These are phyloP conservation scores for Geranium rotundifolium DNA, from an alignment of 345 rosid species.

Conservation along the genomic window DNA sequence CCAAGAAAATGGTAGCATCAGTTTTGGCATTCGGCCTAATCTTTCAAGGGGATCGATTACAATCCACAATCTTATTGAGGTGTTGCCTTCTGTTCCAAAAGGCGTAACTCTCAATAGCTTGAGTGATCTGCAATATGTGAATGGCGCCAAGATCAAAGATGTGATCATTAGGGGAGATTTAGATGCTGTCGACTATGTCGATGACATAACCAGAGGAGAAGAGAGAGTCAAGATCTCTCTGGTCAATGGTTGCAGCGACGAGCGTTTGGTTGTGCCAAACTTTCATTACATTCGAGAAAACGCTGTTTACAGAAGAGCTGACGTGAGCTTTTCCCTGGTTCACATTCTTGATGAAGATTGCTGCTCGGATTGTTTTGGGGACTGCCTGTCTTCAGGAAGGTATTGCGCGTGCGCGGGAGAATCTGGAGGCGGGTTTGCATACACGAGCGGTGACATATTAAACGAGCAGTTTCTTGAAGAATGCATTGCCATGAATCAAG, in stretches of 20 bases:
- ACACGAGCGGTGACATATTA: slow-evolving; percentile 42
- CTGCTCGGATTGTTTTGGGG: slow-evolving; percentile 53
- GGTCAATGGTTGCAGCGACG: slow-evolving; percentile 43
- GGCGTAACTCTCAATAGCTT: no score
- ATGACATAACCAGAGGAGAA: slow-evolving; percentile 44
- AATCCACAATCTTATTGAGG: no score
- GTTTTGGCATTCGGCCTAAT: no score
- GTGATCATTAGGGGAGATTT: no score
- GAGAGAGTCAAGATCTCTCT: slow-evolving; percentile 53
- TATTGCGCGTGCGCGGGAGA: slow-evolving; percentile 76
- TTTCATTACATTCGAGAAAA: slow-evolving; percentile 60
- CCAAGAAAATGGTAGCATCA: not conserved
- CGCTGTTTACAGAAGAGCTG: slow-evolving; percentile 47
- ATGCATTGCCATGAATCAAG: slow-evolving; percentile 40
- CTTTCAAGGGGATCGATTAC: no score
- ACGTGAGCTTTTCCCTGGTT: slow-evolving; percentile 49
- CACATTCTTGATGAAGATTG: slow-evolving; percentile 65
- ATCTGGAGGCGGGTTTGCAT: slow-evolving; percentile 79
- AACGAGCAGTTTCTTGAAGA: slow-evolving; percentile 42
- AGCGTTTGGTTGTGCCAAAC: slow-evolving; percentile 24
- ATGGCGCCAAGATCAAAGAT: no score
- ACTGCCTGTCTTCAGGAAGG: slow-evolving; percentile 45
- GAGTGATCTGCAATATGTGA: no score
- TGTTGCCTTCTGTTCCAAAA: no score
- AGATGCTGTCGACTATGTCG: slow-evolving; percentile 13